These are phyloP conservation scores for Vanderwaltozyma verrucispora DNA, from an alignment of 805 yeast genomes.

Conservation along the genomic window DNA sequence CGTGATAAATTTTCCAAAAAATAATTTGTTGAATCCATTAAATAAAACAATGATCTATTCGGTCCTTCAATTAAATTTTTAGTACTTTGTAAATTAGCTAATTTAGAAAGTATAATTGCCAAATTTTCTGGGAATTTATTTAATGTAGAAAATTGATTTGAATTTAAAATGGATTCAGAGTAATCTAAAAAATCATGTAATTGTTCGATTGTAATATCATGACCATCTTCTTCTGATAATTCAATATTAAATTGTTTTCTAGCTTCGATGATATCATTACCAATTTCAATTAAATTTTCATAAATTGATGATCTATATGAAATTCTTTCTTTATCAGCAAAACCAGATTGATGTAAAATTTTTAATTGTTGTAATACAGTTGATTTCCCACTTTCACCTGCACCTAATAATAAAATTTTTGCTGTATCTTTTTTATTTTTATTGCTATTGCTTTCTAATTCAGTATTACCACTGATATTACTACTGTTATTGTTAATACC, in stretches of 20 bases:
- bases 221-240: neutral
- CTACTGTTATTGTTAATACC: no score
- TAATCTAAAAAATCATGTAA: constrained; percentile 7
- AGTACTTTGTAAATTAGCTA: constrained; percentile 54
- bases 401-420: constrained; percentile 70
- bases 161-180: constrained; percentile 1
- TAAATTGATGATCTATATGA: constrained; percentile 69
- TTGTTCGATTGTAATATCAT: constrained; percentile 4
- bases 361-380: constrained; percentile 33
- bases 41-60: constrained; percentile 62
- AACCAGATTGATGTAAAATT: constrained; percentile 29
- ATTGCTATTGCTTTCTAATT: no score
- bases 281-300: constrained; percentile 67
- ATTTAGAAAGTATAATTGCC: constrained; percentile 12
- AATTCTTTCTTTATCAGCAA: constrained; percentile 44
- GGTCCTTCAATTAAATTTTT: constrained; percentile 39
- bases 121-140: constrained; percentile 35
- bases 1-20: constrained; percentile 54
- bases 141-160: neutral
- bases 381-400: constrained; percentile 46
- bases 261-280: constrained; percentile 60
- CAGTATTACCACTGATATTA: no score
- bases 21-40: constrained; percentile 77
- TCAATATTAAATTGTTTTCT: constrained; percentile 36
- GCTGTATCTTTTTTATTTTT: constrained; percentile 3